These are phyloP conservation scores for Leccinellum luteum DNA, from an alignment of 768 basidiomycete genomes.

Conservation along the genomic window DNA sequence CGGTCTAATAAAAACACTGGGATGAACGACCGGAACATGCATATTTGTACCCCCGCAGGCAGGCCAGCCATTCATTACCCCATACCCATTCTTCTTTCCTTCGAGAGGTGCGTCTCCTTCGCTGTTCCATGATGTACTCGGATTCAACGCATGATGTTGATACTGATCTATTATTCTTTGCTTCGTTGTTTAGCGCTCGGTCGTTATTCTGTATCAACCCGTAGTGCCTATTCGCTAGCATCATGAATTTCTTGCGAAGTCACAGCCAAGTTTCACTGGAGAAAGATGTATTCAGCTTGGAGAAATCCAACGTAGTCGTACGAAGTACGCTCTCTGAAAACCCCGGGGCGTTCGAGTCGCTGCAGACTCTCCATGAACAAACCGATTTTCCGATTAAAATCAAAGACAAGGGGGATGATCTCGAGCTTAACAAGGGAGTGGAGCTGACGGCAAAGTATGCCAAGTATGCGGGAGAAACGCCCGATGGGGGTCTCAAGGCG, in stretches of 20 bases:
- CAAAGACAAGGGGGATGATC: not conserved
- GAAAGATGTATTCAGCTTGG: not conserved
- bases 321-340: not conserved
- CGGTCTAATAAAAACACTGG: not conserved
- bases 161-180: not conserved
- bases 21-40: not conserved
- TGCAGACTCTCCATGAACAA: conserved; percentile 11
- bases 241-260: not conserved
- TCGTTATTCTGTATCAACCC: not conserved
- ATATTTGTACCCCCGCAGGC: not conserved
- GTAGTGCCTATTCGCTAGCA: not conserved
- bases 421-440: not conserved
- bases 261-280: not conserved
- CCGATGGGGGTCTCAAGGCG: conserved; percentile 31
- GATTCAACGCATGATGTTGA: not conserved
- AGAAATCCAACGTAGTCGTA: not conserved
- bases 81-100: not conserved
- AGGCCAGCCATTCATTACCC: not conserved
- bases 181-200: not conserved
- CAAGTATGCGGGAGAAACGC: conserved; percentile 21
- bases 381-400: not conserved
- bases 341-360: not conserved
- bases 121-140: no score
- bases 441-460: conserved; percentile 12
- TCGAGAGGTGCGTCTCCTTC: not conserved